These are phyloP conservation scores for Forsythia viridissima DNA, from an alignment of 257 asterid genomes.

Conservation along the genomic window DNA sequence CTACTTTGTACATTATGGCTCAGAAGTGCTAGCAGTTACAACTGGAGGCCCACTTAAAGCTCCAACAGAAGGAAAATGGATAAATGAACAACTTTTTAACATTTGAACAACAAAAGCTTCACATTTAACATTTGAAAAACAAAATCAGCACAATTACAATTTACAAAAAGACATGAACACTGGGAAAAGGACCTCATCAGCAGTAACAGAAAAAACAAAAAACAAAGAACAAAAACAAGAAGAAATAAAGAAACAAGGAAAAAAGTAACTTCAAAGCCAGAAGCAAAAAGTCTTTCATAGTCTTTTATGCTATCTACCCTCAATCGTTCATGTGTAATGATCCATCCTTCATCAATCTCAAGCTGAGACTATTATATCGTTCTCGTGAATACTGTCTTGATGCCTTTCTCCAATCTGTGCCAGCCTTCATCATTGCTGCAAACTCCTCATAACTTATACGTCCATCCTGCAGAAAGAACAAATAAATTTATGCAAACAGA, in stretches of 20 bases:
- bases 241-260: not conserved
- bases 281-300: not conserved
- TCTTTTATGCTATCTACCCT: conserved; percentile 23
- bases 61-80: too few relatives aligned
- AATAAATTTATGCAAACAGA: not conserved
- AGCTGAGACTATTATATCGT: conserved; percentile 62
- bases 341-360: conserved; percentile 49
- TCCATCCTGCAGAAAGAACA: conserved; percentile 54
- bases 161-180: conserved; percentile 10
- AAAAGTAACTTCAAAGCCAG: not conserved
- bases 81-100: not conserved
- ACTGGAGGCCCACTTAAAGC: too few relatives aligned
- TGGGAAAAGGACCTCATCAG: not conserved
- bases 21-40: too few relatives aligned
- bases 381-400: conserved; percentile 69
- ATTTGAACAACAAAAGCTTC: not conserved
- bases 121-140: not conserved
- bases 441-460: conserved; percentile 66
- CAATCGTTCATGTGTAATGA: conserved; percentile 35
- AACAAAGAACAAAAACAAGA: not conserved
- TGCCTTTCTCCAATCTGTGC: conserved; percentile 76
- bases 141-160: not conserved
- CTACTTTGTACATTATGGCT: too few relatives aligned
- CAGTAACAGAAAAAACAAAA: not conserved
- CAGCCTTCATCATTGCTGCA: conserved; percentile 65